Percentiles rank a stretch among this genome's conserved stretches.
phyloP scores from a whole-genome alignment of 306 rosid genomes.

The Morella rubra region DNA sequence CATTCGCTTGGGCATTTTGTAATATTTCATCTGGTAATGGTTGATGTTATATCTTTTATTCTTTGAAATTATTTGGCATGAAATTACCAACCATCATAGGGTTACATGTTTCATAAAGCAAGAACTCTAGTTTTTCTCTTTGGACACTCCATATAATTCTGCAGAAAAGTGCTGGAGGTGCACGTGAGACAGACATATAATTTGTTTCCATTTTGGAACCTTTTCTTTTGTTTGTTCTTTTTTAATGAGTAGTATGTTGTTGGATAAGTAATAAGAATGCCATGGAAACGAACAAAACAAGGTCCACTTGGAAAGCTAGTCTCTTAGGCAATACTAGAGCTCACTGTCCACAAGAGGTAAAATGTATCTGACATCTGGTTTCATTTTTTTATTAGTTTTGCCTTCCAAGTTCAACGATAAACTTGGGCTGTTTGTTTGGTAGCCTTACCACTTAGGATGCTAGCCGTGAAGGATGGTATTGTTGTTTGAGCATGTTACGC shows the following conservation, averaged over 20 bases:
- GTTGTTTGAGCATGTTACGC: not conserved
- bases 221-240: not conserved
- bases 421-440: not conserved
- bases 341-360: not conserved
- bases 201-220: not conserved
- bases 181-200: not conserved
- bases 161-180: not conserved
- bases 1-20: not conserved
- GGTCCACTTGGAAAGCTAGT: not conserved
- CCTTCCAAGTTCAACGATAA: not conserved
- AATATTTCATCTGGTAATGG: not conserved
- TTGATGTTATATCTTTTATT: not conserved
- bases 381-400: not conserved
- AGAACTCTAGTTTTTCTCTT: not conserved
- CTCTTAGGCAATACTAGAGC: not conserved
- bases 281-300: not conserved
- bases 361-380: not conserved
- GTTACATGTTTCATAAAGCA: not conserved
- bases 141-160: not conserved
- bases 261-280: not conserved
- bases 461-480: not conserved
- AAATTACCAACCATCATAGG: not conserved
- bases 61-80: not conserved
- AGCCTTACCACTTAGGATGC: not conserved
- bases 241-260: not conserved